These are phyloP conservation scores for Cordyceps pruinosa DNA, from an alignment of 2,329 filamentous ascomycete species.

Conservation along the genomic window DNA sequence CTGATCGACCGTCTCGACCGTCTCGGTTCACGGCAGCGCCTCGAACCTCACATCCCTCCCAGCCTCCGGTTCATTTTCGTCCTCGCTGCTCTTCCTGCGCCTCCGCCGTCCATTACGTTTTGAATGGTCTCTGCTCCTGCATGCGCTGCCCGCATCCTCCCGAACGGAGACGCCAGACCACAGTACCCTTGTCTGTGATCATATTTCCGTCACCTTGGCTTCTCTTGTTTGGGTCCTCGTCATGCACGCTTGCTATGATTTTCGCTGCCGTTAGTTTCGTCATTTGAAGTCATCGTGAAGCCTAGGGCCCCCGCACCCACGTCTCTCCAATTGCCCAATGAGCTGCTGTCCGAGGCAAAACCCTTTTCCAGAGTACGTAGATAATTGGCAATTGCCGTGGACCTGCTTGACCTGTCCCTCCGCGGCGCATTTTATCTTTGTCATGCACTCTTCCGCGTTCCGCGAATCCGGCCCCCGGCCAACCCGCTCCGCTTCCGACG, in stretches of 20 bases:
- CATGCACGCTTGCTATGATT: not conserved
- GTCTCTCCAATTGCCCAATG: not conserved
- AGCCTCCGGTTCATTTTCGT: constrained; percentile 10
- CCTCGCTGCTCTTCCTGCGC: not conserved
- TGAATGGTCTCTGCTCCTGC: not conserved
- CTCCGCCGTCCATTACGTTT: constrained; percentile 1
- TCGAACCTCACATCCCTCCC: not conserved
- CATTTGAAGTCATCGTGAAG: constrained; percentile 11
- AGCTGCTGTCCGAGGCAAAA: not conserved
- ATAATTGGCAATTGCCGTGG: not conserved
- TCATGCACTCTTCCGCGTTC: not conserved
- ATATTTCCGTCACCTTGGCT: not conserved
- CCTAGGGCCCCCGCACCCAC: not conserved
- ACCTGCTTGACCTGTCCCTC: not conserved
- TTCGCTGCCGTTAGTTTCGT: not conserved
- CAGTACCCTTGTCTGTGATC: not conserved
- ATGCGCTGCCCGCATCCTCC: not conserved
- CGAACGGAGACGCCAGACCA: not conserved
- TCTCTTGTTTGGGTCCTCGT: not conserved
- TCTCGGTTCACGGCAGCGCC: too few species aligned
- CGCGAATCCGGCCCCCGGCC: constrained; percentile 1
- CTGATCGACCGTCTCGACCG: not conserved
- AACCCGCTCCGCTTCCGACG: constrained; percentile 6
- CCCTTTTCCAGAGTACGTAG: too few species aligned
- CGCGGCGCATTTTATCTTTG: too few species aligned